A percentile compares a stretch with the other conserved stretches of the same genome.
Evolutionary conservation across 768 basidiomycete species (phyloP).

Genomic region (Xerocomellus amylosporus): DNA sequence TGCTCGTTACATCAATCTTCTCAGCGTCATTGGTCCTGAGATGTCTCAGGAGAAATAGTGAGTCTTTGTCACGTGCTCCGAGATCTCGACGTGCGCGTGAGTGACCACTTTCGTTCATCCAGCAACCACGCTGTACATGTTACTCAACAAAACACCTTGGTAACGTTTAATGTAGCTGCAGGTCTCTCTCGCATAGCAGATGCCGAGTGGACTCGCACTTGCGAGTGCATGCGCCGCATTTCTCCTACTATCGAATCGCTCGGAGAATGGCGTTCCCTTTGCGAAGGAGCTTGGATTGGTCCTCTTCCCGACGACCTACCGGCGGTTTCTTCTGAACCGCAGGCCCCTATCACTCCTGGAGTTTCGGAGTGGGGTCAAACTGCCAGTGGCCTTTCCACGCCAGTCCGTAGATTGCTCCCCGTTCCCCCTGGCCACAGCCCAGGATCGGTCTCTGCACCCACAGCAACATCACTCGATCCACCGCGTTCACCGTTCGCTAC

Average conservation of each 20-base stretch:
- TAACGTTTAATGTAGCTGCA: slow-evolving; percentile 61
- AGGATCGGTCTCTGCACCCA: slow-evolving; percentile 9
- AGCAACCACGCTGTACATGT: slow-evolving; percentile 68
- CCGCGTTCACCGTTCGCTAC: slow-evolving; percentile 24
- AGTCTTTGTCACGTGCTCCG: slow-evolving; percentile 24
- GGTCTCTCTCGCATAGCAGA: slow-evolving; percentile 71
- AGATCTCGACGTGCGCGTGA: background rate
- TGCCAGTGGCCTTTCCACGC: slow-evolving; percentile 9
- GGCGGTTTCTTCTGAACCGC: slow-evolving; percentile 11
- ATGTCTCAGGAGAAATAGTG: slow-evolving; percentile 80
- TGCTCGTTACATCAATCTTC: slow-evolving; percentile 69
- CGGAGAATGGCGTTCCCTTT: slow-evolving; percentile 68
- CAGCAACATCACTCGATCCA: slow-evolving; percentile 15
- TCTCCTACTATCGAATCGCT: slow-evolving; percentile 67
- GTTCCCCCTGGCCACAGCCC: slow-evolving; percentile 17
- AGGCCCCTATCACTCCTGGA: background rate
- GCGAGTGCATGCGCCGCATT: slow-evolving; percentile 68
- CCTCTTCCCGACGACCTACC: slow-evolving; percentile 33
- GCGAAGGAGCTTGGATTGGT: slow-evolving; percentile 73
- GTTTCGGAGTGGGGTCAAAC: slow-evolving; percentile 34
- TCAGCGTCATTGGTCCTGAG: slow-evolving; percentile 70
- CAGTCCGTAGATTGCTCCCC: slow-evolving; percentile 21
- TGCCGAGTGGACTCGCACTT: slow-evolving; percentile 70
- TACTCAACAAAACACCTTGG: slow-evolving; percentile 56
- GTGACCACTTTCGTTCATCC: background rate